Base-by-base conservation (phyloP, 1,284 basidiomycete species). In the Wolfiporia cocos region DNA sequence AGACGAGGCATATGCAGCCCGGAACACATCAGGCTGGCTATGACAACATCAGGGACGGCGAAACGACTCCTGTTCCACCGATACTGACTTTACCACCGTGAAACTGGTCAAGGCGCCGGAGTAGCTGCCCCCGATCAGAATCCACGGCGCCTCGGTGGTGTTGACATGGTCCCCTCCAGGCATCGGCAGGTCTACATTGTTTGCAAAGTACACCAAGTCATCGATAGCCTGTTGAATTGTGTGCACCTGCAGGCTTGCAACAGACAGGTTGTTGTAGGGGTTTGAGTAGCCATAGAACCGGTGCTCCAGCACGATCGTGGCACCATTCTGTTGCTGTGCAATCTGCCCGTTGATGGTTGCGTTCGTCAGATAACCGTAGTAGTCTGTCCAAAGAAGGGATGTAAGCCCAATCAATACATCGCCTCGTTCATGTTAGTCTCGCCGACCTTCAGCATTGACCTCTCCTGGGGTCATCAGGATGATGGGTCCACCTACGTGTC, bases 221-320 rank as follows among this genome's bases (percentile, higher is more conserved):
- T 85, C 76, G 40, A 83, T 75, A 15, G 80, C 78, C 63, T 86
- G 85, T 53, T 85, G 75, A 36, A 86, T 71, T 2, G 79, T 86
- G 54, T 80, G 77, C 11, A 76, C 54, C 39, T 65, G 61, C 37
- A 86, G 64, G 52, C 75, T 81, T 46, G 70, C 59, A 10, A 74
- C 73, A n/a, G 68, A 73, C 15, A 87, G 69, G 58, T 86, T 70
- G 21, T 73, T 65, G 43, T 70, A 72, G 2, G 84, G 85, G 53
- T 74, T 76, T 18, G 73, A 76, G 24, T 64, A 54, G 5, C 74
- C 74, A 43, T 70, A 76, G 63, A 66, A 77, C 7, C 74, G 69
- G 49, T 77, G 74, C 48, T 74, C 74, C 64, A 86, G 32, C 61
- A 86, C 64, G 49, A 86, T 67, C 5, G 75, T 70, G 10, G 76